These are phyloP conservation scores for Tetracentron sinense DNA, from an alignment of 164 flowering plant species.

Conservation along the genomic window DNA sequence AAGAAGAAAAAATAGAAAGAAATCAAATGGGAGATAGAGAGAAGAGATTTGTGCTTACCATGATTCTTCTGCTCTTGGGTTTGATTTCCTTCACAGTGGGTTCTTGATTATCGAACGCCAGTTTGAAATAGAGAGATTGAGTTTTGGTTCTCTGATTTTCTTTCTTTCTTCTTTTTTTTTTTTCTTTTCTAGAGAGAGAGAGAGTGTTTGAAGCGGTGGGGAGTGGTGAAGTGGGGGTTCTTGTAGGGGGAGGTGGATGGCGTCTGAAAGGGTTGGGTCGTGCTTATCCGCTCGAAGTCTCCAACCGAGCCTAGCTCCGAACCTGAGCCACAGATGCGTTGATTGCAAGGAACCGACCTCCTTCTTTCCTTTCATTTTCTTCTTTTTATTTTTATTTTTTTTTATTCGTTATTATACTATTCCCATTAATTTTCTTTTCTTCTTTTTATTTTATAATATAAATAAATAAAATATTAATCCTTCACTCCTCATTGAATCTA, in stretches of 20 bases:
- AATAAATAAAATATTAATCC: too few species aligned
- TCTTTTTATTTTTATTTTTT: slow-evolving; percentile 12
- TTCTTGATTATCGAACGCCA: too few species aligned
- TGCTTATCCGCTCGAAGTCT: slow-evolving; percentile 65
- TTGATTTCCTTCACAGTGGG: neutral
- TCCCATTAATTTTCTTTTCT: too few species aligned
- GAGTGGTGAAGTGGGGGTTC: slow-evolving; percentile 24
- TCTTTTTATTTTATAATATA: too few species aligned
- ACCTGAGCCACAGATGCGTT: slow-evolving; percentile 43
- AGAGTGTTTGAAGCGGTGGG: slow-evolving; percentile 11
- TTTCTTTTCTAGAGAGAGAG: slow-evolving; percentile 10
- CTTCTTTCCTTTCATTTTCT: slow-evolving; percentile 38
- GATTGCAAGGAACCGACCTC: slow-evolving; percentile 63
- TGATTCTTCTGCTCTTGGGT: neutral
- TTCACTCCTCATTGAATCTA: too few species aligned
- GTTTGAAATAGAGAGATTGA: too few species aligned
- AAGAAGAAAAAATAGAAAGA: too few species aligned
- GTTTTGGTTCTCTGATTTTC: too few species aligned
- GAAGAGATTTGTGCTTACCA: too few species aligned
- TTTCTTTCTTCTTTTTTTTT: too few species aligned
- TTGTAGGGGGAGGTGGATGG: slow-evolving; percentile 31
- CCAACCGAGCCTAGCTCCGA: slow-evolving; percentile 43
- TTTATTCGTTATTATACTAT: too few species aligned
- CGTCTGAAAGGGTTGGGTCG: slow-evolving; percentile 25
- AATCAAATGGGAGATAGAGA: too few species aligned